Conservation (phyloP, 179 eudicot species). For the Corrigiola litoralis region DNA sequence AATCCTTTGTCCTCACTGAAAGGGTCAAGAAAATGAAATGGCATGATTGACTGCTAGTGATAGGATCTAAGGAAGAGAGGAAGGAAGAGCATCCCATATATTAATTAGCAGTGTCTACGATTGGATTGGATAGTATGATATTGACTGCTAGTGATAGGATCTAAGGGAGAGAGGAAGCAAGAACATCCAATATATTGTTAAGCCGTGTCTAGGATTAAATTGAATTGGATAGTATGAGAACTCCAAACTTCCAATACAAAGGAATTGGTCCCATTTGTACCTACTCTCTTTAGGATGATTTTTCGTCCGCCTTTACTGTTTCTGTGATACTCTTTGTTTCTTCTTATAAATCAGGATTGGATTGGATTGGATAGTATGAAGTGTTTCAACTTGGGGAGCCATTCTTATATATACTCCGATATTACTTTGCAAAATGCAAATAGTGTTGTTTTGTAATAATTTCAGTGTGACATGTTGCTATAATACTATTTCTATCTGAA, state of each 20-base stretch:
- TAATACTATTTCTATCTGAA: background rate
- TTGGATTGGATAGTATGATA: background rate
- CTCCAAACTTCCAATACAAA: too few relatives aligned
- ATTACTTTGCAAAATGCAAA: too few relatives aligned
- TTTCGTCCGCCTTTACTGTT: too few relatives aligned
- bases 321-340: too few relatives aligned
- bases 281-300: too few relatives aligned
- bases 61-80: background rate
- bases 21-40: background rate
- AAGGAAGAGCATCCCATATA: background rate
- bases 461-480: background rate
- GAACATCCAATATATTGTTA: background rate
- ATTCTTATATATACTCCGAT: too few relatives aligned
- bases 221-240: background rate
- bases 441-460: too few relatives aligned
- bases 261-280: too few relatives aligned
- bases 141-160: background rate
- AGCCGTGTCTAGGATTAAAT: slow-evolving; percentile 1
- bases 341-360: too few relatives aligned
- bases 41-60: background rate
- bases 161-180: background rate
- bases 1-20: background rate
- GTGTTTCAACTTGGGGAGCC: too few relatives aligned
- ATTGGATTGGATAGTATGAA: background rate
- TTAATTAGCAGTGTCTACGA: background rate